Percentiles rank a stretch among this genome's conserved stretches.
Conservation (phyloP, 208 protist species). For the Trypanosoma grayi region DNA sequence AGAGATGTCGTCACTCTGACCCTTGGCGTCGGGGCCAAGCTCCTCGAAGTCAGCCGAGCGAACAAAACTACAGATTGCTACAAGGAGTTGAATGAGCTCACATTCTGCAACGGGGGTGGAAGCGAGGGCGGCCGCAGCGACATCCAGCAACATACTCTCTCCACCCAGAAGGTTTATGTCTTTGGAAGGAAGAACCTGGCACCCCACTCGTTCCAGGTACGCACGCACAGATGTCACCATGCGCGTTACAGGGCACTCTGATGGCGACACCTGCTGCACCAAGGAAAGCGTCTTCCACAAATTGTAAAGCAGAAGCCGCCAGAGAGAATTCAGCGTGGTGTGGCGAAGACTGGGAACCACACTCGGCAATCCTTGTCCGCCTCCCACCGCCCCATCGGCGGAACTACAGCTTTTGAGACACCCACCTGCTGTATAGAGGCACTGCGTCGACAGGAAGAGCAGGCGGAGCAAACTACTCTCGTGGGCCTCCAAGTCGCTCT, state of each 20-base stretch:
- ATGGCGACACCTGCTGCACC: conserved; percentile 28
- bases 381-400: not conserved
- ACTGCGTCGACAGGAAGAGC: conserved; percentile 29
- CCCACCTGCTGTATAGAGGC: not conserved
- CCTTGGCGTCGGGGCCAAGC: conserved; percentile 1
- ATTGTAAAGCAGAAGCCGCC: conserved; percentile 52
- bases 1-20: conserved; percentile 1
- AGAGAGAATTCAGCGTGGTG: conserved; percentile 41
- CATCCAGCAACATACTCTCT: conserved; percentile 21
- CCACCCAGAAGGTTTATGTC: not conserved
- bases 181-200: conserved; percentile 2
- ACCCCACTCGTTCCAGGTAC: conserved; percentile 12
- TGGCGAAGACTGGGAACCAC: conserved; percentile 46
- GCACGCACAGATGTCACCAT: conserved; percentile 28
- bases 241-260: conserved; percentile 29
- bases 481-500: conserved; percentile 4
- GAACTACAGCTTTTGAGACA: not conserved
- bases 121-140: conserved; percentile 30
- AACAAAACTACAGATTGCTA: conserved; percentile 37
- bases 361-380: conserved; percentile 15
- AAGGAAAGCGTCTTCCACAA: conserved; percentile 40
- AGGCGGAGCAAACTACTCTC: conserved; percentile 32
- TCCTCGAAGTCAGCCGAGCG: conserved; percentile 28
- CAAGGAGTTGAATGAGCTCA: conserved; percentile 36
- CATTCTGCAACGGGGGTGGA: conserved; percentile 25